A percentile compares a stretch with the other conserved stretches of the same genome.
Evolutionary conservation across 2,329 filamentous ascomycete species (phyloP).

Genomic region (Botrytis deweyae): DNA sequence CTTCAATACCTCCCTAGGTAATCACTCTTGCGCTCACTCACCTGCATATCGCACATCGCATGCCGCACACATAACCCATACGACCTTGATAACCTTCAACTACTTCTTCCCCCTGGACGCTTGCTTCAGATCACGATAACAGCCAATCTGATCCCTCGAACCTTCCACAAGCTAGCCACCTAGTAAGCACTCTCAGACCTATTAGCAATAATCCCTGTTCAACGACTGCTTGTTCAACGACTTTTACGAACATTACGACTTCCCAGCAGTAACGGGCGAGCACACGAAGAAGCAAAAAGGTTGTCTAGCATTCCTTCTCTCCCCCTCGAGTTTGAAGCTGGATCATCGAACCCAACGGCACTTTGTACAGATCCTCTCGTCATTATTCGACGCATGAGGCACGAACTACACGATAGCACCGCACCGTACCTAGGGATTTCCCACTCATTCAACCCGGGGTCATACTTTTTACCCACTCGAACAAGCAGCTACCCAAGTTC

Average conservation of each 20-base stretch:
- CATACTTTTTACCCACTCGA: background rate
- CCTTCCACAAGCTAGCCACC: background rate
- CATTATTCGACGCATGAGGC: background rate
- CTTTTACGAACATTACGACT: constrained; percentile 3
- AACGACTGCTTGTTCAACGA: background rate
- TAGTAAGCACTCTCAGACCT: background rate
- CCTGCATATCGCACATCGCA: constrained; percentile 7
- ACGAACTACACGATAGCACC: background rate
- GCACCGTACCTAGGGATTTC: background rate
- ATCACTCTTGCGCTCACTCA: background rate
- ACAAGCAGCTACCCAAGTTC: background rate
- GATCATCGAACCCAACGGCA: background rate
- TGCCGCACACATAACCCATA: background rate
- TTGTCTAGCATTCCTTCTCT: background rate
- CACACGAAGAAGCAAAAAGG: constrained; percentile 5
- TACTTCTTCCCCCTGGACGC: background rate
- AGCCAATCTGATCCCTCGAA: constrained; percentile 11
- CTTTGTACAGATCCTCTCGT: background rate
- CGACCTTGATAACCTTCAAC: constrained; percentile 6
- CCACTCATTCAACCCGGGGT: background rate
- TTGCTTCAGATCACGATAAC: constrained; percentile 13
- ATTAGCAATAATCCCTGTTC: background rate
- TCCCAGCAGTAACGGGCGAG: background rate
- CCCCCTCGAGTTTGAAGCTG: constrained; percentile 1
- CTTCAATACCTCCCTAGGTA: background rate